Evolutionary conservation across 2,329 filamentous ascomycete species (phyloP), one percentile per base, ranked within the genome.

Genomic region (Venturia carpophila): DNA sequence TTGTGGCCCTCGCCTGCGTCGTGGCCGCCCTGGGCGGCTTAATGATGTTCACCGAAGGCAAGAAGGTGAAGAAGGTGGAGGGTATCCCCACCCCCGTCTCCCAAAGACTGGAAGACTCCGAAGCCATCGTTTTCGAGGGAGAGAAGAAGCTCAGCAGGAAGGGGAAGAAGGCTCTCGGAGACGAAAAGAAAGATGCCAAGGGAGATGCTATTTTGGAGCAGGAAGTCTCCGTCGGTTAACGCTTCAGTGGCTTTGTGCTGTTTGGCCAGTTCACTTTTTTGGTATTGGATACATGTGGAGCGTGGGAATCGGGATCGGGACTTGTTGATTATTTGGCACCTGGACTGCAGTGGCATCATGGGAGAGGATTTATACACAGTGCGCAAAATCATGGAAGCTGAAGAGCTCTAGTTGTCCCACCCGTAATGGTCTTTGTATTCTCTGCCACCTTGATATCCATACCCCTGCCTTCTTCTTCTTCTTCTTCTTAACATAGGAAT

Each of bases 1-100:
- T 94, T 71, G 88, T 96, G 21, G 88, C 84, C 2, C 72, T 93
- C 6, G 91, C 86, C 2, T 92, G 87, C 71, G 80, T 87, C 24
- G 85, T 88, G 5, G 88, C 87, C 9, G 88, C 82, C 19, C 72
- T 84, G 27, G 90, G 85, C 19, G 91, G 91, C 2, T 76, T 88
- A 42, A 82, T 90, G 72, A 86, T 87, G 75, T 90, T 87, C 67
- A 69, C 84, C 27, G 90, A 94, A 73, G 89, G 64, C 30, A 72
- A 86, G 72, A 81, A 80, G 61, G 84, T 91, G 39, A 92, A 91
- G 78, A 77, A 79, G 37, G 81, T 90, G 52, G 89, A 92, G 73
- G 89, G 89, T 0, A 85, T 90, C 15, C 52, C 52, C 7, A 58
- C 52, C 9, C 52, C 52, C 30, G 52, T 58, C 27, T 34, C 52